Evolutionary conservation across 2,329 filamentous ascomycete genomes (phyloP), one percentile per base, ranked within the genome.

Genomic region (Amylocarpus encephaloides): DNA sequence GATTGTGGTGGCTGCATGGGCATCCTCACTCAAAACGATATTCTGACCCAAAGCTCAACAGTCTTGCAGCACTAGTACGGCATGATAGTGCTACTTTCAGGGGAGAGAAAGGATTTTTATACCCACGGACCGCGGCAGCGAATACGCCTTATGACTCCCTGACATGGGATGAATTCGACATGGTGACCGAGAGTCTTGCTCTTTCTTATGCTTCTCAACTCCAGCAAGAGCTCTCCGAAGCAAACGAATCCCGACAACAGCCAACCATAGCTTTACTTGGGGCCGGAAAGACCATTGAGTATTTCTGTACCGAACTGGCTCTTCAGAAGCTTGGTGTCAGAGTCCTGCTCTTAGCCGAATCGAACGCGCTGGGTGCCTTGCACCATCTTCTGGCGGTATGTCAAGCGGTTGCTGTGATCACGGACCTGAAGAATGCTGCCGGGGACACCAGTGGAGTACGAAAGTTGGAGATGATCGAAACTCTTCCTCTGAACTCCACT

Each of bases 1-100:
- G 63, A 10, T 54, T 65, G n/a, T 67, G 64, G 63, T 60, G 54
- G 50, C 48, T 64, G 13, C 64, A 67, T 52, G 65, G 65, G 4
- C 56, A 65, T 46, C 62, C 61, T 45, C 62, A 64, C 49, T 62
- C 59, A 10, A 61, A 55, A 22, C 58, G 62, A 39, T 66, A 64
- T 52, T 54, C 57, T 4, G 49, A 67, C 49, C 57, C 60, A 18
- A 59, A 57, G 12, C 54, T 67, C 16, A 54, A 57, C 45, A 66
- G 60, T 42, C 50, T 67, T 26, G 55, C 55, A 48, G 60, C 63
- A 43, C 52, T 67, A 34, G 54, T 66, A 11, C 54, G 58, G 13
- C 57, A 63, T 51, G 58, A 62, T 55, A 61, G 59, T 5, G 12
- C 26, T 11, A 49, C 51, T 10, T 63, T 62, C 46, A 58, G 57